Evolutionary conservation across 495 filamentous ascomycete species (phyloP), one percentile per base, ranked within the genome.

Genomic region (Evernia prunastri): DNA sequence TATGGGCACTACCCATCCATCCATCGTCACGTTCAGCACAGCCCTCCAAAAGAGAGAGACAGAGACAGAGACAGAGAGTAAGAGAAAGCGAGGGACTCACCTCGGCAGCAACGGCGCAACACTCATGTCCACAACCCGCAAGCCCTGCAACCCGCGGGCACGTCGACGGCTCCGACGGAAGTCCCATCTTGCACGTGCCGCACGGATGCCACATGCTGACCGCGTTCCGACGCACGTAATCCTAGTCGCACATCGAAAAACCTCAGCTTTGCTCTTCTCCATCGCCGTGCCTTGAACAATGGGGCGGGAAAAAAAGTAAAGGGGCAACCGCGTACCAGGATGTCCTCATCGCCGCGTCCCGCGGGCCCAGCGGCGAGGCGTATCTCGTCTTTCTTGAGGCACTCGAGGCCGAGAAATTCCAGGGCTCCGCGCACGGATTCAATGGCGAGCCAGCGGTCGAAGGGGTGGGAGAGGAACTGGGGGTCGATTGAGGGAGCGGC

Each of bases 121-220:
- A 70, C 85, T 84, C n/a, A 84, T 83, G 72, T 88, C 85, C 1
- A 84, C 85, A 64, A 88, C 82, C 63, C 85, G 79, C 45, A 86
- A 67, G 12, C 77, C 78, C 73, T 84, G 76, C 65, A 87, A 58
- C 17, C 81, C n/a, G n/a, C 84, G n/a, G 78, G 72, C 47, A 87
- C 69, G 71, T 78, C 80, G 67, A 86, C 66, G 91, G 86, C 42
- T 78, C 78, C 17, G 69, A 67, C 10, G 81, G 73, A 72, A 88
- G 81, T 37, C 89, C 89, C 89, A 92, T 92, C 80, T 87, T 91
- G 61, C 89, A 89, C 25, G 89, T 93, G 59, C 89, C 89, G 37
- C 86, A 87, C 1, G 87, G 87, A 72, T 93, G 89, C 73, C 92
- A 91, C n/a, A 93, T 89, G 7, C 89, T 93, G 71, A 91, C 88